Evolutionary conservation across 805 yeast genomes (phyloP).

Genomic region (Saccharomycopsis amapae): DNA sequence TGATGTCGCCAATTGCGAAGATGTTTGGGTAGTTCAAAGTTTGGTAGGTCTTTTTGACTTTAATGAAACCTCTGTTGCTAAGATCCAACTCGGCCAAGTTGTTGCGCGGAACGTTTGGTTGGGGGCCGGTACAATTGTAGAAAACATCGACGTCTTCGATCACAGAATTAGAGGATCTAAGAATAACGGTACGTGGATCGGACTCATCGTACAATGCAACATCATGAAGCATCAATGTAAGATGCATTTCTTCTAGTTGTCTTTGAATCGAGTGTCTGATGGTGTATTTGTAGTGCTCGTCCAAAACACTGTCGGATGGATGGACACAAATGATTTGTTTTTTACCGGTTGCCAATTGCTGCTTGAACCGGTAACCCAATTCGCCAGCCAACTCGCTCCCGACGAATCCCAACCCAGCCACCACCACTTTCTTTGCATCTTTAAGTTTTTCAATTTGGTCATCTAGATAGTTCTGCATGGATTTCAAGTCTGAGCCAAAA

Average conservation of each 20-base stretch:
- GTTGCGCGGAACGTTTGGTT: constrained; percentile 13
- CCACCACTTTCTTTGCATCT: constrained; percentile 22
- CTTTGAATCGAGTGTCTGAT: constrained; percentile 6
- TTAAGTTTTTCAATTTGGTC: constrained; percentile 11
- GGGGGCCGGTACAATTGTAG: constrained; percentile 13
- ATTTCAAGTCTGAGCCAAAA: background rate
- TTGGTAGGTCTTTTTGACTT: constrained; percentile 21
- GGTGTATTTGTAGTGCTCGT: background rate
- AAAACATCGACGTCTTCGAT: constrained; percentile 17
- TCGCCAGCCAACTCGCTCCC: constrained; percentile 28
- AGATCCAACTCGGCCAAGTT: constrained; percentile 1
- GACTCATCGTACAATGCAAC: constrained; percentile 10
- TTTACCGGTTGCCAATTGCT: constrained; percentile 14
- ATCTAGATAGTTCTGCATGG: constrained; percentile 8
- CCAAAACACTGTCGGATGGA: constrained; percentile 15
- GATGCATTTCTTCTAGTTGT: constrained; percentile 8
- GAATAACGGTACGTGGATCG: background rate
- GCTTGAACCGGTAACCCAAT: constrained; percentile 20
- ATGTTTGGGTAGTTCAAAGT: constrained; percentile 19
- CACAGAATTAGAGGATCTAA: background rate
- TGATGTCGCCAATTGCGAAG: constrained; percentile 26
- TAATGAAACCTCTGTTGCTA: constrained; percentile 10
- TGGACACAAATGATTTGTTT: constrained; percentile 24
- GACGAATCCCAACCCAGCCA: constrained; percentile 25
- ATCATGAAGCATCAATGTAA: constrained; percentile 6